Conservation (phyloP, 163 green algal species). For the Volvox carteri region DNA sequence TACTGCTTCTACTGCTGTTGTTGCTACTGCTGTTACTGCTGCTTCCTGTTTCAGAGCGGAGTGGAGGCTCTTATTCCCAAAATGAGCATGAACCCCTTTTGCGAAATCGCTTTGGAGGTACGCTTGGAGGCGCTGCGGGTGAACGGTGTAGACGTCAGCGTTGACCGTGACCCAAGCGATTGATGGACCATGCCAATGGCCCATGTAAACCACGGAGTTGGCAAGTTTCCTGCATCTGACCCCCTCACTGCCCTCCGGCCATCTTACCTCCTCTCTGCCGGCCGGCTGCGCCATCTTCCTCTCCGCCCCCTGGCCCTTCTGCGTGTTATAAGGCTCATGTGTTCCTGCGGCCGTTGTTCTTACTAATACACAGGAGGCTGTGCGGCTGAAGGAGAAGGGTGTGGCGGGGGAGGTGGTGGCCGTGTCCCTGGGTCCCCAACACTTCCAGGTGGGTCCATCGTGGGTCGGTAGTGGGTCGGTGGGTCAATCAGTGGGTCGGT, state of each 20-base stretch:
- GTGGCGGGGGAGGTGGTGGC: constrained; percentile 88
- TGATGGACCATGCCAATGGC: too few relatives aligned
- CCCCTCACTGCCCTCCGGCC: too few relatives aligned
- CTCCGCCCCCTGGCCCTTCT: too few relatives aligned
- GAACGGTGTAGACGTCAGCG: too few relatives aligned
- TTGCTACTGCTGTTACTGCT: background rate
- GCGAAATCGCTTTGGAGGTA: constrained; percentile 95
- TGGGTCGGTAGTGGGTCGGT: constrained; percentile 1
- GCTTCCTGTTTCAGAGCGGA: constrained; percentile 70
- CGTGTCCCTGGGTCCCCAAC: constrained; percentile 84
- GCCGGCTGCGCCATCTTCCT: too few relatives aligned
- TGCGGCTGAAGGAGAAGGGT: constrained; percentile 85
- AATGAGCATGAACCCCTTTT: constrained; percentile 97
- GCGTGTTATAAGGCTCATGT: too few relatives aligned
- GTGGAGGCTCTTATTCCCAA: constrained; percentile 89
- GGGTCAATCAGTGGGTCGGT: background rate
- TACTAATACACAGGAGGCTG: constrained; percentile 89
- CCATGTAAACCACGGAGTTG: too few relatives aligned
- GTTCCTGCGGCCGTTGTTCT: too few relatives aligned
- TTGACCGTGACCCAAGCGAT: too few relatives aligned
- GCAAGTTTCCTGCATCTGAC: too few relatives aligned
- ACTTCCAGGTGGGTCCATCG: constrained; percentile 37
- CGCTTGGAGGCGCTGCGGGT: too few relatives aligned
- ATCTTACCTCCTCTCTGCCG: too few relatives aligned
- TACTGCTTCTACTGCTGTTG: background rate